Evolutionary conservation across 495 filamentous ascomycete species (phyloP).

Genomic region (Podospora tetraspora): DNA sequence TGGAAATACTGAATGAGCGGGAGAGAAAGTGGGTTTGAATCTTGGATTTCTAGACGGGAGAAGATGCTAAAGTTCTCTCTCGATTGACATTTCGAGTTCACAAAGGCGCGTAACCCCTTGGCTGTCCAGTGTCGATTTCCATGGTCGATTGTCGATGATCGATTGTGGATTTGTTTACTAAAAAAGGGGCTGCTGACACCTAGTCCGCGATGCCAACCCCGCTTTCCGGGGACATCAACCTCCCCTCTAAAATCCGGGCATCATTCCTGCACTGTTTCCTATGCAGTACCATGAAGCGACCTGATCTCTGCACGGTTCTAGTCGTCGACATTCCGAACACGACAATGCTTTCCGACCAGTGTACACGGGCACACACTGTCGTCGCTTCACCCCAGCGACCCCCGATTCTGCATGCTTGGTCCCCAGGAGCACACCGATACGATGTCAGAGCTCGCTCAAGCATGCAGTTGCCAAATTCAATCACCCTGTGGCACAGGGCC

Average conservation of each 20-base stretch:
- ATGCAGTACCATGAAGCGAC: background rate
- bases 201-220: background rate
- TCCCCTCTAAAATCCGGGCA: background rate
- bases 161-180: background rate
- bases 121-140: too few species aligned
- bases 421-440: background rate
- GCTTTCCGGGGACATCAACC: background rate
- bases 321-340: background rate
- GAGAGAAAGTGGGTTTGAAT: background rate
- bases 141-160: background rate
- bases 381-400: background rate
- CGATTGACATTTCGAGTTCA: too few species aligned
- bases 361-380: background rate
- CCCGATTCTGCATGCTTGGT: background rate
- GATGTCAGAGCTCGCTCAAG: background rate
- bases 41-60: background rate
- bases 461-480: background rate
- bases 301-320: background rate
- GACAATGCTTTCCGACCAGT: background rate
- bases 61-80: background rate
- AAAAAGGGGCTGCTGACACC: background rate
- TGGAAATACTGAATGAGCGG: background rate
- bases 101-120: too few species aligned
- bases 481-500: background rate
- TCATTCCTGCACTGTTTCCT: background rate